Evolutionary conservation across 371 early-diverging fungal species (phyloP).

Genomic region (Syncephalastrum contaminatum): DNA sequence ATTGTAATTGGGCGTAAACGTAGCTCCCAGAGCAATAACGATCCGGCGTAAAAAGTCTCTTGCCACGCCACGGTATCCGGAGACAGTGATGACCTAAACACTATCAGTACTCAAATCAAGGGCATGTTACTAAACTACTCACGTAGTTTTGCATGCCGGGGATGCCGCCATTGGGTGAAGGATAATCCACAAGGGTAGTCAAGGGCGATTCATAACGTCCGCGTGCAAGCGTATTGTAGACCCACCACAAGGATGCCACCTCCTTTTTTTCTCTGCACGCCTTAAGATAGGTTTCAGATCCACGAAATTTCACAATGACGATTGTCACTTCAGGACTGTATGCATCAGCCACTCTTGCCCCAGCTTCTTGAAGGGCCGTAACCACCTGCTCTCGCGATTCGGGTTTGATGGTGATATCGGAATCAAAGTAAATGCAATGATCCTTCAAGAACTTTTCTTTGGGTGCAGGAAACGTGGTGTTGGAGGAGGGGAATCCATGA

Average conservation of each 20-base stretch:
- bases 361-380: conserved; percentile 50
- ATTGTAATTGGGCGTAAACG: conserved; percentile 58
- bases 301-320: conserved; percentile 59
- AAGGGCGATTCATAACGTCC: conserved; percentile 39
- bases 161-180: conserved; percentile 46
- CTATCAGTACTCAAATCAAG: not conserved
- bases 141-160: conserved; percentile 43
- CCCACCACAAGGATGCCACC: conserved; percentile 64
- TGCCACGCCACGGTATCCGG: conserved; percentile 67
- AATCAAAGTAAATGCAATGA: conserved; percentile 27
- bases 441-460: conserved; percentile 7
- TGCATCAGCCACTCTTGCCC: conserved; percentile 40
- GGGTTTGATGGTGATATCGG: conserved; percentile 15
- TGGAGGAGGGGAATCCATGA: conserved; percentile 12
- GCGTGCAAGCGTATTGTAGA: conserved; percentile 45
- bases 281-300: conserved; percentile 47
- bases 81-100: conserved; percentile 54
- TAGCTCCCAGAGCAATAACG: conserved; percentile 63
- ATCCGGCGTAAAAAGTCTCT: conserved; percentile 71
- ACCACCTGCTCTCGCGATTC: conserved; percentile 28
- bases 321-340: conserved; percentile 49
- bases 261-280: conserved; percentile 64
- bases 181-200: conserved; percentile 56
- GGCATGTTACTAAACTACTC: no score
- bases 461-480: not conserved